Evolutionary conservation across 192 early-diverging fungal genomes (phyloP).

Genomic region (Physocladia obscura): DNA sequence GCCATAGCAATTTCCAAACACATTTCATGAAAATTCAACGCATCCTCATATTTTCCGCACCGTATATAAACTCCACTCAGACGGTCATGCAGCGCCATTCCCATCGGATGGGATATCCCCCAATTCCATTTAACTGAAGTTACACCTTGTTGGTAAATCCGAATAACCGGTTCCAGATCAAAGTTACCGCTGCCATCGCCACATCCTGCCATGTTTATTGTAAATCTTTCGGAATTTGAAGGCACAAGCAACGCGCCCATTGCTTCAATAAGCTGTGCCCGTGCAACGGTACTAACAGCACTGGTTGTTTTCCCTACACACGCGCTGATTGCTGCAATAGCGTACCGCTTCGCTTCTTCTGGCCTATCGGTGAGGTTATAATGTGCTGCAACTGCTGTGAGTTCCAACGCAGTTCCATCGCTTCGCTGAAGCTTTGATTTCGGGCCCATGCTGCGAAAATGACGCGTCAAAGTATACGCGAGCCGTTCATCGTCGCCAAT

Average conservation of each 20-base stretch:
- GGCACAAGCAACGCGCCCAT: conserved; percentile 25
- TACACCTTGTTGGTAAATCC: conserved; percentile 21
- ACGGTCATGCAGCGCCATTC: conserved; percentile 48
- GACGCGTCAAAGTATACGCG: conserved; percentile 49
- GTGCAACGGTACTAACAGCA: conserved; percentile 31
- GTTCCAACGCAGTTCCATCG: conserved; percentile 32
- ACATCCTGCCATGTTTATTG: neutral
- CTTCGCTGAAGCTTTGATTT: conserved; percentile 37
- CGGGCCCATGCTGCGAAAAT: conserved; percentile 50
- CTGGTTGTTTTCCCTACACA: conserved; percentile 36
- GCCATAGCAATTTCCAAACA: conserved; percentile 41
- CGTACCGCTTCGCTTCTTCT: conserved; percentile 55
- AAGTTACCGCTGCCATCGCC: neutral
- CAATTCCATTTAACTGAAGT: conserved; percentile 42
- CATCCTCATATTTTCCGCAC: conserved; percentile 21
- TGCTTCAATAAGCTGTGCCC: conserved; percentile 43
- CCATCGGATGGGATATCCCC: conserved; percentile 39
- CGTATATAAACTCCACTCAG: conserved; percentile 37
- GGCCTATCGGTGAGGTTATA: conserved; percentile 44
- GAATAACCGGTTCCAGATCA: conserved; percentile 20
- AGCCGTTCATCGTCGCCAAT: conserved; percentile 41
- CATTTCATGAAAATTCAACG: conserved; percentile 40
- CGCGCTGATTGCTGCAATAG: conserved; percentile 40
- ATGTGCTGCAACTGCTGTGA: conserved; percentile 42
- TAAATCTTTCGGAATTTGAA: neutral